Percentiles rank a stretch among this genome's conserved stretches.
Conservation (phyloP, 257 asterid species). For the Catharanthus roseus region DNA sequence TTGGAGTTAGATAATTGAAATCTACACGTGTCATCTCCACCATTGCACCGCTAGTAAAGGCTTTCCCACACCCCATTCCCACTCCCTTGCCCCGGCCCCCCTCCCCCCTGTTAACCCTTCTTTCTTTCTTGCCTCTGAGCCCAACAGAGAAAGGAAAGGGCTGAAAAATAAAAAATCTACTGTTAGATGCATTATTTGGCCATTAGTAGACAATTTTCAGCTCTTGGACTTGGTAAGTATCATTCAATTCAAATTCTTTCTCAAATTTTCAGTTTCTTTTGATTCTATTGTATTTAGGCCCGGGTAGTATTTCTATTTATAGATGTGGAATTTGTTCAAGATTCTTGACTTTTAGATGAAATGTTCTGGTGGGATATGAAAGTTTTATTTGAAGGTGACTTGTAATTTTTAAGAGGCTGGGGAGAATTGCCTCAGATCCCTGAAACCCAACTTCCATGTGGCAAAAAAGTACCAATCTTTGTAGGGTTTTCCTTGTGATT, state of each 20-base stretch:
- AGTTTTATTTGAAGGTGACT: slow-evolving; percentile 10
- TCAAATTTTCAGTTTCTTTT: slow-evolving; percentile 19
- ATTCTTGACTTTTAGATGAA: slow-evolving; percentile 38
- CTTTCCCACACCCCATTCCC: too few species aligned
- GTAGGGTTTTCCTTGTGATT: slow-evolving; percentile 60
- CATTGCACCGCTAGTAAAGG: slow-evolving; percentile 30
- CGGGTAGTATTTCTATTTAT: slow-evolving; percentile 1
- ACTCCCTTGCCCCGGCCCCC: too few species aligned
- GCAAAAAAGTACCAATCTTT: slow-evolving; percentile 44
- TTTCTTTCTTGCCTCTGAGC: slow-evolving; percentile 3
- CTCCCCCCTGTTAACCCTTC: slow-evolving; percentile 30
- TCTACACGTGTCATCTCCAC: slow-evolving; percentile 68
- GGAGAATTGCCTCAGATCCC: slow-evolving; percentile 68
- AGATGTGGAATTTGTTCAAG: slow-evolving; percentile 29
- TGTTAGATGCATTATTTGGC: slow-evolving; percentile 18
- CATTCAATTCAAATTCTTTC: slow-evolving; percentile 12
- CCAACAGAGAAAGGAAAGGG: slow-evolving; percentile 2
- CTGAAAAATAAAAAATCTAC: slow-evolving; percentile 15
- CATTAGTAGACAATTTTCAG: slow-evolving; percentile 20
- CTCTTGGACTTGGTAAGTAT: slow-evolving; percentile 38
- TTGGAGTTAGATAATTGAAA: slow-evolving; percentile 73
- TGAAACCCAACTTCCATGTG: slow-evolving; percentile 61
- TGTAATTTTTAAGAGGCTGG: slow-evolving; percentile 40
- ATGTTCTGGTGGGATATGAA: slow-evolving; percentile 23
- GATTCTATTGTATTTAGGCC: slow-evolving; percentile 17